Percentiles rank a stretch among this genome's conserved stretches.
Evolutionary conservation across 2,329 filamentous ascomycete species (phyloP).

Genomic region (Stenocarpella maydis): DNA sequence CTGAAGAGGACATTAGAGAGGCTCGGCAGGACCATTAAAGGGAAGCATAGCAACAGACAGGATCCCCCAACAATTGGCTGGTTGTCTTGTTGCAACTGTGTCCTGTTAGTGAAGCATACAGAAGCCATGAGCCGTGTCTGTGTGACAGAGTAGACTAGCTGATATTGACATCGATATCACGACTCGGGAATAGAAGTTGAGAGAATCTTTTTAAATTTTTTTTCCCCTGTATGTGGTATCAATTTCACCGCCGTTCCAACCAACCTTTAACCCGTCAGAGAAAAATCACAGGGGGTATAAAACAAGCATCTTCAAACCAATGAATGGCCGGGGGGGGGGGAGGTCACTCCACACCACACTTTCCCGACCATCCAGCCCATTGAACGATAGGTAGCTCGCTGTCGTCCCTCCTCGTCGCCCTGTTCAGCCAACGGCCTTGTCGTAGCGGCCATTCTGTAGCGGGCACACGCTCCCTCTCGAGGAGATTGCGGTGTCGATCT

Average conservation of each 20-base stretch:
- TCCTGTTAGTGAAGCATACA: neutral
- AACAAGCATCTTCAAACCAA: constrained; percentile 6
- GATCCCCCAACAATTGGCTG: too few species aligned
- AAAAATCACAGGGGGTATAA: constrained; percentile 28
- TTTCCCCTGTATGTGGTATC: constrained; percentile 16
- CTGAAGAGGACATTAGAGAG: too few species aligned
- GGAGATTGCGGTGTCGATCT: neutral
- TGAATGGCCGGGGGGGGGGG: neutral
- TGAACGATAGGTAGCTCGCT: neutral
- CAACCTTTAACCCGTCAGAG: neutral
- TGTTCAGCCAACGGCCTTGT: neutral
- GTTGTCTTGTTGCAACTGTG: too few species aligned
- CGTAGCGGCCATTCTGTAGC: neutral
- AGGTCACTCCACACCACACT: neutral
- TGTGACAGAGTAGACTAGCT: neutral
- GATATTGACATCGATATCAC: neutral
- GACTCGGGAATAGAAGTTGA: neutral
- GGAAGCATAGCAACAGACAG: too few species aligned
- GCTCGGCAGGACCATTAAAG: too few species aligned
- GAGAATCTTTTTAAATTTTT: constrained; percentile 16
- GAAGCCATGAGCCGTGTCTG: neutral
- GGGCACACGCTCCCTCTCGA: neutral
- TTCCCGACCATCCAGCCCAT: neutral
- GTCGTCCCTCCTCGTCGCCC: neutral
- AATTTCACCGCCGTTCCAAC: constrained; percentile 14